Evolutionary conservation across 129 eudicot genomes (phyloP), one percentile per base, ranked within the genome.

Genomic region (Rutidosis leptorrhynchoides): DNA sequence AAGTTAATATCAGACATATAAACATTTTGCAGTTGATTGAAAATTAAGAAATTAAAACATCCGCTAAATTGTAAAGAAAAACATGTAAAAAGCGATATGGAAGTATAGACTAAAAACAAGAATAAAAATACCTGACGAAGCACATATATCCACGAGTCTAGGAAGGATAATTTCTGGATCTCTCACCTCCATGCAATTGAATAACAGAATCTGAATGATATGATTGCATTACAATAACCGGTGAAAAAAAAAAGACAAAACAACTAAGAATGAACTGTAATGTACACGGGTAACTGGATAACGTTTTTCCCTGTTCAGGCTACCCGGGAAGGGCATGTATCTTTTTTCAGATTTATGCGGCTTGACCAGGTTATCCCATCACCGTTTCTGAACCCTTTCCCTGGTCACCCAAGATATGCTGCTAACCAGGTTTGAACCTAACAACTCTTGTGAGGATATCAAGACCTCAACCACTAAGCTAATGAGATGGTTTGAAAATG

Each of bases 141-240:
- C 91, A 72, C 97, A 87, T 61, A 82, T 84, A 63, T 77, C 71
- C 69, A 77, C 85, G 63, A 90, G 95, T 59, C 71, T 78, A 35
- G 92, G 85, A 78, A 90, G 95, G 37, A 90, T 84, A 64, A 77
- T 26, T 42, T 87, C 82, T 23, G 97, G 97, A 71, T 87, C 90
- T 75, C 97, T 84, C 45, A 78, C 76, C 56, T 87, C 95, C 97
- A 87, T 90, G 82, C 97, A 90, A 78, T 90, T 90, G 76, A 90
- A 90, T 43, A 90, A 65, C 51, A 90, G 84, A 80, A 90, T 82
- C 97, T 90, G 80, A 54, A 70, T 65, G 22, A 68, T 60, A n/a
- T 58, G 26, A 11, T 58, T 7, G 64, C 20, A 46, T 35, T 32
- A 64, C 11, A 58, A 32, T 22, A 68, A 23, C 24, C 63, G 40